Evolutionary conservation across 192 early-diverging fungal genomes (phyloP), one percentile per base, ranked within the genome.

Genomic region (Dimargaris verticillata): DNA sequence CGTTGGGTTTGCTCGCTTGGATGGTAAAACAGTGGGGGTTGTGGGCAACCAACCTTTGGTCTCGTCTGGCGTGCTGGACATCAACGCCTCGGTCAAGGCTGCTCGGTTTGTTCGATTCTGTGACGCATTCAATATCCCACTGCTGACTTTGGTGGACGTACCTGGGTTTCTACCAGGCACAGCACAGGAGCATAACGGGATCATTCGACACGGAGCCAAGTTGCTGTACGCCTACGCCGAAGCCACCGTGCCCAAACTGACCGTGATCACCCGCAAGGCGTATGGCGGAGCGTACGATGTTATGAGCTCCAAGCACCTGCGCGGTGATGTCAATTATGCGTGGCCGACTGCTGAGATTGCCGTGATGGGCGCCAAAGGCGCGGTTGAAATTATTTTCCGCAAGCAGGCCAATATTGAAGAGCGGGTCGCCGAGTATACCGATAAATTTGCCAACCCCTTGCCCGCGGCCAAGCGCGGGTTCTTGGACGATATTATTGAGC

Each of bases 341-440:
- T 97, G 91, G 91, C 93, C 93, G 15, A 87, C 88, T n/a, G 92
- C 88, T 38, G 94, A 97, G 69, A 93, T 97, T 69, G 94, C 94
- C 45, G 94, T 97, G 52, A 97, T 97, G 94, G 94, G 94, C 47
- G 88, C 91, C 44, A 88, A 93, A 77, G 94, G 92, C 25, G 94
- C 94, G 13, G 94, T 94, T 0, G 94, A 93, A 74, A 93, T 97
- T 71, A 88, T 97, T 63, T 95, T 91, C 80, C 71, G 91, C 33
- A 74, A 78, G 28, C 80, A 83, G 66, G 26, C 69, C 28, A 59
- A 72, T 28, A 62, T 62, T 0, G 67, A 63, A 10, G 78, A 76
- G 50, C 76, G 80, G 24, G 74, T 68, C 6, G 60, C 72, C 38
- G 89, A 95, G 71, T 93, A 96, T 62, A 83, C 89, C 50, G 67